Percentiles rank a stretch among this genome's conserved stretches.
These are phyloP conservation scores for Fonsecaea erecta DNA, from an alignment of 2,329 filamentous ascomycete genomes.

Conservation along the genomic window DNA sequence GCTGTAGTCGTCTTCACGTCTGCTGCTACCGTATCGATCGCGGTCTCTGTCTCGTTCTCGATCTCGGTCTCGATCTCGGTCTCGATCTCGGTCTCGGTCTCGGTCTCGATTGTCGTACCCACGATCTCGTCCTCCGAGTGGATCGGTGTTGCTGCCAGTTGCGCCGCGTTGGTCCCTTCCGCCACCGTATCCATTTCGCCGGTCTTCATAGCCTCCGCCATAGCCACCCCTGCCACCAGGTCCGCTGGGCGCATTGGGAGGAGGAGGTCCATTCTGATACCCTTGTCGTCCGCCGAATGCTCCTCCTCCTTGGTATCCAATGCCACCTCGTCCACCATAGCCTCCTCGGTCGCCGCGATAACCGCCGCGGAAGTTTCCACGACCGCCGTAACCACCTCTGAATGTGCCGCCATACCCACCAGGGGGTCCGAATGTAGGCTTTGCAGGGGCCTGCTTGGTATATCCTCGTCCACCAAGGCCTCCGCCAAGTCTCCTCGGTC, in stretches of 20 bases:
- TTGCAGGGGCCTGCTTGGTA: slow-evolving; percentile 76
- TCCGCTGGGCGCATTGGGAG: slow-evolving; percentile 50
- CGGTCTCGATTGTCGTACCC: slow-evolving; percentile 55
- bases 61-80: slow-evolving; percentile 39
- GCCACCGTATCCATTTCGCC: slow-evolving; percentile 59
- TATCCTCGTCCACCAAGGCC: slow-evolving; percentile 91
- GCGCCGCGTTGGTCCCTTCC: slow-evolving; percentile 59
- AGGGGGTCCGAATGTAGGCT: slow-evolving; percentile 68
- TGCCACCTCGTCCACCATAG: slow-evolving; percentile 54
- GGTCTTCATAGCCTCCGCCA: slow-evolving; percentile 50
- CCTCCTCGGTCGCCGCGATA: slow-evolving; percentile 49
- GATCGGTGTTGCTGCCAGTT: slow-evolving; percentile 82
- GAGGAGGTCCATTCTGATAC: slow-evolving; percentile 46
- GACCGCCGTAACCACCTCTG: slow-evolving; percentile 58
- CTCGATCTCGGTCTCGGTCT: slow-evolving; percentile 44
- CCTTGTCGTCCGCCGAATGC: slow-evolving; percentile 49
- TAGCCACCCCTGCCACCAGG: slow-evolving; percentile 61
- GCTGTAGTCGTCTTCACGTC: slow-evolving; percentile 54
- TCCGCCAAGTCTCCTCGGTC: slow-evolving; percentile 86
- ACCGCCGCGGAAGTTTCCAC: slow-evolving; percentile 44
- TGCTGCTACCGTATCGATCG: slow-evolving; percentile 49
- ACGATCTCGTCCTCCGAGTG: slow-evolving; percentile 70
- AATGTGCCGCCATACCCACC: slow-evolving; percentile 61
- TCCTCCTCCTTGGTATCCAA: slow-evolving; percentile 64
- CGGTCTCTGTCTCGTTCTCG: slow-evolving; percentile 37